Percentiles rank a stretch among this genome's conserved stretches.
These are phyloP conservation scores for Hanseniaspora vineae DNA, from an alignment of 805 yeast genomes.

Conservation along the genomic window DNA sequence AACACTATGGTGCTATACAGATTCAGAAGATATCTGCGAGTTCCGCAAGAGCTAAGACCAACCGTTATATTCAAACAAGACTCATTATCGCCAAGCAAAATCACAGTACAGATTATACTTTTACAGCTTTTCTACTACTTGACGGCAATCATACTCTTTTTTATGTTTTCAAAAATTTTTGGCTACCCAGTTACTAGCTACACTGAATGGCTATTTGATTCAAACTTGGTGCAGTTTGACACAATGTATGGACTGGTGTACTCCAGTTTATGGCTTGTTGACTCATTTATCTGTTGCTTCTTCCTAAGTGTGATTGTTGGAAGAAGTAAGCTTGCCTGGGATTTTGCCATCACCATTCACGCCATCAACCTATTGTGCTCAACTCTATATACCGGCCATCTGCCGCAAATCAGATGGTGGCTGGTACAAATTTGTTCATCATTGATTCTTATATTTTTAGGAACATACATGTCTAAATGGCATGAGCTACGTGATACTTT, in stretches of 20 bases:
- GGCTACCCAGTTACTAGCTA: conserved; percentile 53
- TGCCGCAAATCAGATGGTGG: conserved; percentile 86
- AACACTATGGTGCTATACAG: not conserved
- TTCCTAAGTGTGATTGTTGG: conserved; percentile 84
- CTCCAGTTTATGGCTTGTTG: conserved; percentile 67
- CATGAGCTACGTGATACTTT: conserved; percentile 79
- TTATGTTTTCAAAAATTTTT: conserved; percentile 48
- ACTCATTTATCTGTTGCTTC: conserved; percentile 68
- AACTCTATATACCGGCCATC: conserved; percentile 35
- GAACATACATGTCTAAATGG: conserved; percentile 89
- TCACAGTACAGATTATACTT: conserved; percentile 59
- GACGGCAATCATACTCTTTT: conserved; percentile 56
- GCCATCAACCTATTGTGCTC: conserved; percentile 49
- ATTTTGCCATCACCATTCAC: conserved; percentile 89
- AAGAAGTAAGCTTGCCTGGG: conserved; percentile 88
- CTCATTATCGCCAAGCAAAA: conserved; percentile 42
- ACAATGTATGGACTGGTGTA: conserved; percentile 73
- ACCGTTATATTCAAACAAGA: conserved; percentile 26
- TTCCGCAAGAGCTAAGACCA: conserved; percentile 18
- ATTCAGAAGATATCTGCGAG: conserved; percentile 18
- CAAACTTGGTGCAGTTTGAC: conserved; percentile 60
- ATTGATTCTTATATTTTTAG: conserved; percentile 56
- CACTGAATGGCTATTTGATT: conserved; percentile 59
- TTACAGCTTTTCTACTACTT: conserved; percentile 70
- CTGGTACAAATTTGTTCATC: conserved; percentile 57